Evolutionary conservation across 768 basidiomycete species (phyloP).

Genomic region (Boletus subparvulus): DNA sequence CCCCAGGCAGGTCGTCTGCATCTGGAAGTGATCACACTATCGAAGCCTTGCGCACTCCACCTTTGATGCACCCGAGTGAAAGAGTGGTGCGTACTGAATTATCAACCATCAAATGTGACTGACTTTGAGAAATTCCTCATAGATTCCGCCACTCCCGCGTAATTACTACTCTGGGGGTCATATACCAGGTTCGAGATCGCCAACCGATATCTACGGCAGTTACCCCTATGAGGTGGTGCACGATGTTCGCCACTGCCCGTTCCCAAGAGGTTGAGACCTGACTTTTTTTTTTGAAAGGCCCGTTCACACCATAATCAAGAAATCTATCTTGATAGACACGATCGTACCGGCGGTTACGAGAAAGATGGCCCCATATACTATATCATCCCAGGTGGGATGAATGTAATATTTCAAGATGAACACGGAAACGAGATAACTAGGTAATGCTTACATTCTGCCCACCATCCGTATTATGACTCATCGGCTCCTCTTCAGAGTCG

Average conservation of each 20-base stretch:
- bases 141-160: conserved; percentile 34
- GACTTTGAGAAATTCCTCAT: not conserved
- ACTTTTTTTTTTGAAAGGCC: conserved; percentile 18
- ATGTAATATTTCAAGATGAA: conserved; percentile 68
- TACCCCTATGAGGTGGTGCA: conserved; percentile 19
- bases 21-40: conserved; percentile 34
- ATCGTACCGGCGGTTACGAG: conserved; percentile 15
- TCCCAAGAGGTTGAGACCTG: not conserved
- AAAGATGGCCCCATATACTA: conserved; percentile 46
- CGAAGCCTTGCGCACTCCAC: conserved; percentile 26
- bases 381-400: conserved; percentile 62
- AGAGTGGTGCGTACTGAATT: conserved; percentile 24
- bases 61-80: conserved; percentile 20
- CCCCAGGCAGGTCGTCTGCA: conserved; percentile 19
- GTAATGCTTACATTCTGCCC: conserved; percentile 30
- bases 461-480: not conserved
- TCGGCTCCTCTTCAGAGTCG: conserved; percentile 40
- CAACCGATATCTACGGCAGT: conserved; percentile 32
- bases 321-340: conserved; percentile 22
- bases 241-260: conserved; percentile 7
- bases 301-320: conserved; percentile 28
- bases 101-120: not conserved
- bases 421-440: conserved; percentile 62
- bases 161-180: conserved; percentile 19
- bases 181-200: conserved; percentile 19